phyloP scores from a whole-genome alignment of 176 grass and related monocot genomes.

The Zoysia japonica region DNA sequence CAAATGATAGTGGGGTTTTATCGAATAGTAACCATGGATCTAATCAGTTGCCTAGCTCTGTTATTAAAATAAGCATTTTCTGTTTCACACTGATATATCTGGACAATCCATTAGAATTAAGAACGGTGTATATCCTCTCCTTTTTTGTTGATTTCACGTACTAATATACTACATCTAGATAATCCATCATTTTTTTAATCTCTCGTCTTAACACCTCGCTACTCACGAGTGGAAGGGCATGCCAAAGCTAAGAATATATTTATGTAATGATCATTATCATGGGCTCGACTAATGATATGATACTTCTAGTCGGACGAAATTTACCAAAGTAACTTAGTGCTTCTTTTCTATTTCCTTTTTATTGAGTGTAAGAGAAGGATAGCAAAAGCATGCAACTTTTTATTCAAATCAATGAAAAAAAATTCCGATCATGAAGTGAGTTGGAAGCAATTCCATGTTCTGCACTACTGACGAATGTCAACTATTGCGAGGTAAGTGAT shows the following conservation, averaged over 20 bases:
- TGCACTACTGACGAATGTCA: slow-evolving; percentile 48
- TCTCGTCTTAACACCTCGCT: background rate
- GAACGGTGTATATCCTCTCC: background rate
- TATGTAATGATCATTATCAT: background rate
- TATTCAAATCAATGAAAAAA: slow-evolving; percentile 39
- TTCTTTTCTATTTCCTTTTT: slow-evolving; percentile 15
- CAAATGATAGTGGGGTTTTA: background rate
- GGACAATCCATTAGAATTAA: background rate
- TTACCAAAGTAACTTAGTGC: slow-evolving; percentile 24
- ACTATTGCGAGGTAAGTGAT: slow-evolving; percentile 42
- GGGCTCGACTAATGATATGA: slow-evolving; percentile 29
- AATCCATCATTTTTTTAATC: background rate
- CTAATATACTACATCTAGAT: background rate
- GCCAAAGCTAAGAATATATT: background rate
- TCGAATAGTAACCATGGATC: background rate
- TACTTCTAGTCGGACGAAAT: slow-evolving; percentile 27
- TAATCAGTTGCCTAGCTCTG: background rate
- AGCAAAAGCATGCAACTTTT: slow-evolving; percentile 34
- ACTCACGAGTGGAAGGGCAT: background rate
- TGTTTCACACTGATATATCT: background rate
- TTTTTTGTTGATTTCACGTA: background rate
- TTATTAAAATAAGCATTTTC: background rate
- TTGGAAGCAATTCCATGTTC: slow-evolving; percentile 57
- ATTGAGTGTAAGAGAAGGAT: slow-evolving; percentile 25
- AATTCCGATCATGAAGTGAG: slow-evolving; percentile 45